Conservation (phyloP, 2,329 filamentous ascomycete species). For the Fonsecaea multimorphosa region DNA sequence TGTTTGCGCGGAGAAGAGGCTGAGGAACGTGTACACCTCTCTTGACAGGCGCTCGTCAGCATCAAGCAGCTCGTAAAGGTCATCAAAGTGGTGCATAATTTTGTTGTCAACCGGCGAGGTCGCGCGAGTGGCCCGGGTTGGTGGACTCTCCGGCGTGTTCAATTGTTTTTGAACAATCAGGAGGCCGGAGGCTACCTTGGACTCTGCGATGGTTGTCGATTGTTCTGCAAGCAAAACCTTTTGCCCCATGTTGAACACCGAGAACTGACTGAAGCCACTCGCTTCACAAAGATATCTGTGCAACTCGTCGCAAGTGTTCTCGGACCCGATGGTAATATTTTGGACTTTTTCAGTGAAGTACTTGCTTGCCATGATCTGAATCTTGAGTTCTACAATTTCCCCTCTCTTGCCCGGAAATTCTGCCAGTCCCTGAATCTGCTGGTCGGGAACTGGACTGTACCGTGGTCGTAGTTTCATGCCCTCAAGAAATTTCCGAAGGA, state of each 20-base stretch:
- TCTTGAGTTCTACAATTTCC: constrained; percentile 50
- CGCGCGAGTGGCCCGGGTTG: constrained; percentile 52
- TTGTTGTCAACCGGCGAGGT: constrained; percentile 72
- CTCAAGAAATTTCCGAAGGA: constrained; percentile 71
- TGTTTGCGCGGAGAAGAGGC: constrained; percentile 71
- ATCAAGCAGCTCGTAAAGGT: constrained; percentile 80
- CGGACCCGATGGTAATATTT: constrained; percentile 63
- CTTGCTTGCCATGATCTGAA: constrained; percentile 34
- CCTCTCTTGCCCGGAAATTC: constrained; percentile 48
- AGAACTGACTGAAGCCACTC: constrained; percentile 78
- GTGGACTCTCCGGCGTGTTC: constrained; percentile 37
- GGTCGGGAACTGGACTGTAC: constrained; percentile 56
- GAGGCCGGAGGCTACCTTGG: constrained; percentile 53
- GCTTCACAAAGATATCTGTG: constrained; percentile 69
- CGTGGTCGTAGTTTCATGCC: constrained; percentile 59
- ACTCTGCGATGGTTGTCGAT: constrained; percentile 38
- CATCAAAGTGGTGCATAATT: constrained; percentile 79
- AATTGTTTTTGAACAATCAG: constrained; percentile 40
- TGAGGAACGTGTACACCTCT: constrained; percentile 74
- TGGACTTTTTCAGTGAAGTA: constrained; percentile 30
- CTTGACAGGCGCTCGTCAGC: constrained; percentile 72
- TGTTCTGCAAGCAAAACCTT: constrained; percentile 31
- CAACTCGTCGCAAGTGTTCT: constrained; percentile 74
- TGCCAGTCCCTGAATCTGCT: constrained; percentile 64
- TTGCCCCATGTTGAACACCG: constrained; percentile 62